Percentiles rank a stretch among this genome's conserved stretches.
Evolutionary conservation across 2,329 filamentous ascomycete species (phyloP).

Genomic region (Botrytis deweyae): DNA sequence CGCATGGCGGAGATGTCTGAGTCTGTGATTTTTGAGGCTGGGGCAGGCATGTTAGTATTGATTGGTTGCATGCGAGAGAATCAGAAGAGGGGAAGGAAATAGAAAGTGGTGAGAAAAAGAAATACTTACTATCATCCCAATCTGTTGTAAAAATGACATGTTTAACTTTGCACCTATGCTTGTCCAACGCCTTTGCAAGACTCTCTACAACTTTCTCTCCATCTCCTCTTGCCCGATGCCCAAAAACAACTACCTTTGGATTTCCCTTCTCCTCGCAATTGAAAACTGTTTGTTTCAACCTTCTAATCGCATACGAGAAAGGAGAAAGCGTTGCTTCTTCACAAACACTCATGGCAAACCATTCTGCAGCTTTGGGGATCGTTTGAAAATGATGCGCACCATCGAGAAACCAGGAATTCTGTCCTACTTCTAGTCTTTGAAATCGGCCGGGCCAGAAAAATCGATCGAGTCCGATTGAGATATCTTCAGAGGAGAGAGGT

Average conservation of each 20-base stretch:
- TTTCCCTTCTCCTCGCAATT: not conserved
- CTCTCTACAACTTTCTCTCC: slow-evolving; percentile 17
- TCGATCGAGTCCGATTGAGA: slow-evolving; percentile 61
- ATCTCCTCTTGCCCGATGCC: slow-evolving; percentile 21
- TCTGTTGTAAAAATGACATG: slow-evolving; percentile 29
- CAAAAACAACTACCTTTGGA: slow-evolving; percentile 26
- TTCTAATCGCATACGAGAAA: slow-evolving; percentile 17
- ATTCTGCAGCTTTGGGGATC: slow-evolving; percentile 73
- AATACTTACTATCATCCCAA: slow-evolving; percentile 22
- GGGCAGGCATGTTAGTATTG: not conserved
- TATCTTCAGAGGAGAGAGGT: slow-evolving; percentile 59
- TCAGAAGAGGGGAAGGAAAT: fast-evolving
- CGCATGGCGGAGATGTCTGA: slow-evolving; percentile 19
- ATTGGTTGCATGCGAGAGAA: fast-evolving
- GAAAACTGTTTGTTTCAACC: not conserved
- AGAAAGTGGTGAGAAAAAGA: not conserved
- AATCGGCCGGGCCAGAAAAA: slow-evolving; percentile 80
- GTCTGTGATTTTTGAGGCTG: slow-evolving; percentile 8
- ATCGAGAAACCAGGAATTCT: slow-evolving; percentile 34
- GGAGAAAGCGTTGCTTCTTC: slow-evolving; percentile 38
- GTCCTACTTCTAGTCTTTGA: slow-evolving; percentile 53
- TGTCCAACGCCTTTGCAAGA: slow-evolving; percentile 23
- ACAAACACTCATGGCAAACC: slow-evolving; percentile 59
- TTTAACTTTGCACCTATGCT: slow-evolving; percentile 22
- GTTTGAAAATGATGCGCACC: slow-evolving; percentile 60